Conservation (phyloP, 805 yeast genomes). For the Nakazawaea wyomingensis region DNA sequence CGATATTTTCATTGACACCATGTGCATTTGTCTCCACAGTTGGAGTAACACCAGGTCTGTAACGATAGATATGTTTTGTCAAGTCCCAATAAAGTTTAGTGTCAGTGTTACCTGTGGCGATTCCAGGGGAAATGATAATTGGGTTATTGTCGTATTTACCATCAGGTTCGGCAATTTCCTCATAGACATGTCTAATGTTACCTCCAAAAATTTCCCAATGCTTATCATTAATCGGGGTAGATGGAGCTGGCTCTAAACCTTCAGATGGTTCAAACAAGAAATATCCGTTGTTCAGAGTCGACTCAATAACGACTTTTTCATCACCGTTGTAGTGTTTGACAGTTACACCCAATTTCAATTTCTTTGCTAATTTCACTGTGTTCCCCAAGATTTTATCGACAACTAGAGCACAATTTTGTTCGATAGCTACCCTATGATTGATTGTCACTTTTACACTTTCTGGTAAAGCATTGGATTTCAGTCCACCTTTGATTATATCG, state of each 20-base stretch:
- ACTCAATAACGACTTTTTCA: slow-evolving; percentile 23
- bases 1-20: slow-evolving; percentile 59
- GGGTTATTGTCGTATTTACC: slow-evolving; percentile 22
- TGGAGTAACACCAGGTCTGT: slow-evolving; percentile 40
- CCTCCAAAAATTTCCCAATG: slow-evolving; percentile 41
- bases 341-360: slow-evolving; percentile 30
- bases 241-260: slow-evolving; percentile 47
- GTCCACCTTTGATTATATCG: slow-evolving; percentile 43
- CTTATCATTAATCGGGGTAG: slow-evolving; percentile 38
- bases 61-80: slow-evolving; percentile 53
- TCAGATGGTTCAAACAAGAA: slow-evolving; percentile 5
- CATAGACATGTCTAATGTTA: slow-evolving; percentile 40
- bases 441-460: slow-evolving; percentile 38
- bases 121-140: slow-evolving; percentile 48
- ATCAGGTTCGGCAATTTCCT: slow-evolving; percentile 33
- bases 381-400: slow-evolving; percentile 28
- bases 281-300: slow-evolving; percentile 15
- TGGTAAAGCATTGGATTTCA: slow-evolving; percentile 46
- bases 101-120: slow-evolving; percentile 66
- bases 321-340: slow-evolving; percentile 18
- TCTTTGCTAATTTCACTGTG: slow-evolving; percentile 28
- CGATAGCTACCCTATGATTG: slow-evolving; percentile 44
- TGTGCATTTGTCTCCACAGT: slow-evolving; percentile 43
- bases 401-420: slow-evolving; percentile 31
- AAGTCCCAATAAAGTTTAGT: slow-evolving; percentile 56